Conservation (phyloP, 2,329 filamentous ascomycete genomes). For the Colletotrichum sp. region DNA sequence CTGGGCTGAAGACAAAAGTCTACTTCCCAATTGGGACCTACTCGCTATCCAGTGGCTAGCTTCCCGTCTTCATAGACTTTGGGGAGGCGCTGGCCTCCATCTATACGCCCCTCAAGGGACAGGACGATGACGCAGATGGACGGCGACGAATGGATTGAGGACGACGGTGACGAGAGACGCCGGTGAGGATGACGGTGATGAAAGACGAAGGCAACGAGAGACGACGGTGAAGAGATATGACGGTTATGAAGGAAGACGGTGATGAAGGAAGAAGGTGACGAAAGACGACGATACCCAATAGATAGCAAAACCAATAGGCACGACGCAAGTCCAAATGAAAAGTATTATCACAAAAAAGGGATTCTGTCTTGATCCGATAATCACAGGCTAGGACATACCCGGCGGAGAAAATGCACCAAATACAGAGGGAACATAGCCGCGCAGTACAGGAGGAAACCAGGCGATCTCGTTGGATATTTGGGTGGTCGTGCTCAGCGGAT, state of each 20-base stretch:
- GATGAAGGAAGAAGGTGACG: not conserved
- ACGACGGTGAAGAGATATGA: not conserved
- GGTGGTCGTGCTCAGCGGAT: not conserved
- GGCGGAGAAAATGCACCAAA: not conserved
- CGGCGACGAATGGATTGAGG: not conserved
- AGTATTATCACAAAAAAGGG: not conserved
- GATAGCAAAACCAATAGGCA: not conserved
- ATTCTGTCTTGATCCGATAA: not conserved
- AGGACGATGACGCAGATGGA: not conserved
- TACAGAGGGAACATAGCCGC: not conserved
- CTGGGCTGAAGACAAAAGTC: not conserved
- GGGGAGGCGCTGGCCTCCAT: not conserved
- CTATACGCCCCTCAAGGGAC: not conserved
- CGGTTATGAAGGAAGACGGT: no score
- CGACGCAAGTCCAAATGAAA: not conserved
- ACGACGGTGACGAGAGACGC: not conserved
- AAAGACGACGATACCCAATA: not conserved
- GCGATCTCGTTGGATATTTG: not conserved
- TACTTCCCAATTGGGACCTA: not conserved
- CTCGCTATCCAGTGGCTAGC: not conserved
- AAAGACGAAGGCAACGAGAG: no score
- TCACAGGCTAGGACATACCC: not conserved
- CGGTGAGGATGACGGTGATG: no score
- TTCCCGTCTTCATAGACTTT: not conserved
- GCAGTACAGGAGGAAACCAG: not conserved